Base-by-base conservation (phyloP, 169 alveolate species). In the Plasmodium ovale region DNA sequence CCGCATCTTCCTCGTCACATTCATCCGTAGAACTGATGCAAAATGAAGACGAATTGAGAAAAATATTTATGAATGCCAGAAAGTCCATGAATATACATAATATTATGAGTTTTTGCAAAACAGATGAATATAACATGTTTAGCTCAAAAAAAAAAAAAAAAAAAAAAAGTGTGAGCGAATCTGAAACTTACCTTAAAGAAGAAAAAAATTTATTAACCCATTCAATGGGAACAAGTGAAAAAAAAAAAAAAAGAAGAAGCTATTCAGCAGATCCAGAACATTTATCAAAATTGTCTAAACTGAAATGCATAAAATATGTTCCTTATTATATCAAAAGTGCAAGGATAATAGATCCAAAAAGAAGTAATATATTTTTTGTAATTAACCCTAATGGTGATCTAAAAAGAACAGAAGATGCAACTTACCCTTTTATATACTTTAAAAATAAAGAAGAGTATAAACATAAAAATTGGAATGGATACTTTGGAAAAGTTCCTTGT, bases 381-480 rank as follows among this genome's bases (percentile, higher is more conserved):
- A 85, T 85, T 56, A 70, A 85, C 27, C 91, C 91, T 47, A 85
- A 69, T 56, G 91, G 91, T 10, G 91, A 85, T 85, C 59, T 85
- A 69, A 69, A 69, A 85, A 68, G 91, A 70, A 39, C 91, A 29
- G 87, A 85, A 69, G 73, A 85, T 42, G 87, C 91, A 4, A 85
- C 87, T n/a, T 68, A 56, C 49, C 91, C 91, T 16, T 85, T 85
- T 62, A 85, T 85, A 27, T 85, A 68, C 69, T 70, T 39, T 85
- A 85, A 58, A 85, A 85, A 85, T 37, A 68, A 85, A 69, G 68
- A 85, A 68, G 56, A 69, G 25, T 85, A 54, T 59, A 67, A 69
- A 33, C 56, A 85, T 42, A 85, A 85, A 85, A 85, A 85, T 85
- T 85, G 91, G 91, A 70, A 69, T 69, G 91, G 91, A 6, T 85